Evolutionary conservation across 371 early-diverging fungal species (phyloP), one percentile per base, ranked within the genome.

Genomic region (Gilbertella persicaria): DNA sequence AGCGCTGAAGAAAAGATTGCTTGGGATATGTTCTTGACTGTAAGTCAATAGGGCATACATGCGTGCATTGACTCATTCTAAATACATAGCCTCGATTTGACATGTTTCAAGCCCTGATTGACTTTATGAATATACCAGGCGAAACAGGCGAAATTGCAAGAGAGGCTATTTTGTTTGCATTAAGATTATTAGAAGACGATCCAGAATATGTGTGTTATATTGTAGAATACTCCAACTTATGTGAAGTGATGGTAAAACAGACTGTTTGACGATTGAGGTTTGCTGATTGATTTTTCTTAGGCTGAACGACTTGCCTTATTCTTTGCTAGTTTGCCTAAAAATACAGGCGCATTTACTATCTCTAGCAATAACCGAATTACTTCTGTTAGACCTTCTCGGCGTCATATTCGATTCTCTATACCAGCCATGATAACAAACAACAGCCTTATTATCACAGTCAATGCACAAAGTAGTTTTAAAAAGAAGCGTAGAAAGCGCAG

Each of bases 81-180:
- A 17, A 10, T 23, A 30, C 17, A 41, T 55, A 76, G 78, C 78
- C 78, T 21, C 67, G 78, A 0, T 78, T 78, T 51, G 78, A 75
- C 35, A 78, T 78, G 78, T 78, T 78, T 50, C 70, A 63, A 5
- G 65, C 58, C 21, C 54, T 78, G 16, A 68, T 78, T 43, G 78
- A 78, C 28, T 78, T 68, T 41, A 74, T 78, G 73, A 74, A 75
- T 45, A 70, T 78, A 23, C 78, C 78, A 9, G 78, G 78, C 13
- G 78, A 78, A 62, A 78, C 78, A 4, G 75, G 78, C 38, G 75
- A 78, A 50, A 78, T 75, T 45, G 78, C 78, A 28, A 50, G 78
- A 28, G 78, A 78, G 30, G 73, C 78, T 4, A 70, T 78, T 6
- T 38, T 78, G 5, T 75, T 78, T 62, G 78, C 78, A 4, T 47